These are phyloP conservation scores for Neurospora sp. DNA, from an alignment of 495 filamentous ascomycete species.

Conservation along the genomic window DNA sequence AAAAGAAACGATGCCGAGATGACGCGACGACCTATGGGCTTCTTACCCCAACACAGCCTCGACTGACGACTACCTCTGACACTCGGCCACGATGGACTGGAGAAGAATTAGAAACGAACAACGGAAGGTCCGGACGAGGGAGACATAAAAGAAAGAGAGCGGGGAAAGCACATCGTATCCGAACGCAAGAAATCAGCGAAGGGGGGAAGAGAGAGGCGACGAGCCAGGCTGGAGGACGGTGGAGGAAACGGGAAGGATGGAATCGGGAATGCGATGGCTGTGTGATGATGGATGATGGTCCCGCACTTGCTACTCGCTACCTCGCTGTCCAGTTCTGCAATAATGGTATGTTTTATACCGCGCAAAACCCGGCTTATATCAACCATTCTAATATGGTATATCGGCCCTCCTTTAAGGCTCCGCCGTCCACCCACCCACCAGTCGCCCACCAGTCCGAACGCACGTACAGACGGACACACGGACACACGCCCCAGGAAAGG, in stretches of 20 bases:
- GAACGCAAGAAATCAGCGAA: not conserved
- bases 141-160: not conserved
- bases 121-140: not conserved
- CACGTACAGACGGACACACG: not conserved
- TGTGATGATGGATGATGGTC: not conserved
- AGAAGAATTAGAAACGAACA: not conserved
- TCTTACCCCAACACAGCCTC: not conserved
- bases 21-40: not conserved
- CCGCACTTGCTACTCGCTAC: not conserved
- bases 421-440: conserved; percentile 3
- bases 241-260: not conserved
- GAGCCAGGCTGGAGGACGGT: not conserved
- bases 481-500: not conserved
- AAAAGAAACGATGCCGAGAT: not conserved
- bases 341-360: conserved; percentile 14
- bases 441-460: not conserved
- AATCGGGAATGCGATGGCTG: not conserved
- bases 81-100: not conserved
- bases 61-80: not conserved
- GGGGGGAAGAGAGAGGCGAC: not conserved
- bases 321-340: conserved; percentile 4
- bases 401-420: conserved; percentile 5
- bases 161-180: not conserved
- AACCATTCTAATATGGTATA: conserved; percentile 10
- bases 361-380: conserved; percentile 10